These are phyloP conservation scores for Hypoxylon cercidicola DNA, from an alignment of 495 filamentous ascomycete species.

Conservation along the genomic window DNA sequence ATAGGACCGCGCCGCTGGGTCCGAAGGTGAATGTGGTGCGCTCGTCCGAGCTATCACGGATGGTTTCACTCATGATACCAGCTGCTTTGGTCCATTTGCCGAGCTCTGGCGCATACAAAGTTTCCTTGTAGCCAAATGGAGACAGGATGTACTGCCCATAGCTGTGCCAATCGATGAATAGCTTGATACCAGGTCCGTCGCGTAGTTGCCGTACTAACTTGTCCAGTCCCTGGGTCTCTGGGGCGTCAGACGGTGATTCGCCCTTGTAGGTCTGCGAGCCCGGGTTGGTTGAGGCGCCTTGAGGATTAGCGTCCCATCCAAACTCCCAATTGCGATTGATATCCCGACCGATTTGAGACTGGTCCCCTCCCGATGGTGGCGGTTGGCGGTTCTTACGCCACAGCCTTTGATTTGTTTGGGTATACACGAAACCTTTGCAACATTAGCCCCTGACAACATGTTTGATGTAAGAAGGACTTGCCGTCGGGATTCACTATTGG, in stretches of 20 bases:
- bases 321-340: conserved; percentile 66
- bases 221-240: conserved; percentile 40
- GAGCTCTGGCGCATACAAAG: conserved; percentile 48
- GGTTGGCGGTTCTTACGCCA: conserved; percentile 64
- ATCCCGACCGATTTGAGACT: conserved; percentile 58
- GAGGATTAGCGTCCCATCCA: conserved; percentile 54
- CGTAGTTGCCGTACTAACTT: conserved; percentile 52
- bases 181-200: conserved; percentile 50
- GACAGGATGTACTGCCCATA: conserved; percentile 54
- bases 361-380: conserved; percentile 32
- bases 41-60: conserved; percentile 54
- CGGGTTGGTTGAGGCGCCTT: conserved; percentile 58
- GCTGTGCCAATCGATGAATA: conserved; percentile 63
- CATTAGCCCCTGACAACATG: conserved; percentile 1
- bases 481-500: conserved; percentile 65
- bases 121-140: conserved; percentile 37
- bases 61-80: conserved; percentile 47
- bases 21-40: conserved; percentile 51
- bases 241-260: conserved; percentile 39
- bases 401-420: conserved; percentile 58
- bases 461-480: conserved; percentile 6
- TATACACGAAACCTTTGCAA: conserved; percentile 56
- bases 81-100: conserved; percentile 55
- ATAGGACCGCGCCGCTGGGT: conserved; percentile 61
- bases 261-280: conserved; percentile 61